Evolutionary conservation across 176 grass and related monocot species (phyloP).

Genomic region (Avena sativa): DNA sequence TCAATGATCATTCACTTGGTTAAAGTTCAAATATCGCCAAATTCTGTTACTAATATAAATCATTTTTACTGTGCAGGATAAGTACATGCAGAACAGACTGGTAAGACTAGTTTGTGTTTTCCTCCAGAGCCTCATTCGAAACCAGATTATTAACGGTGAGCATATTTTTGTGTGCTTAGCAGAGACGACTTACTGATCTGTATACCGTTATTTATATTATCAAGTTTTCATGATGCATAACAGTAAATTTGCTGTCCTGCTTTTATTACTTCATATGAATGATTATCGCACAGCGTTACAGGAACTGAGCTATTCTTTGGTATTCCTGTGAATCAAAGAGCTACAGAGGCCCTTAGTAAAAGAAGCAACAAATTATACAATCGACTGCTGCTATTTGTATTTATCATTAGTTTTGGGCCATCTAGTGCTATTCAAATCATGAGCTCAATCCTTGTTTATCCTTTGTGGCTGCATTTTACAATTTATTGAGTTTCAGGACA

Average conservation of each 20-base stretch:
- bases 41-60: background rate
- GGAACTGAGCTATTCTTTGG: background rate
- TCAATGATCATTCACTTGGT: background rate
- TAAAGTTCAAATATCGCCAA: background rate
- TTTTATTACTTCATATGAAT: constrained; percentile 24
- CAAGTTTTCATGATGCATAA: background rate
- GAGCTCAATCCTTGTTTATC: background rate
- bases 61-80: constrained; percentile 64
- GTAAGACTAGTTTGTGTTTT: constrained; percentile 99
- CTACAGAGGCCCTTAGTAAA: constrained; percentile 21
- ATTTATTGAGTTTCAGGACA: background rate
- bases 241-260: background rate
- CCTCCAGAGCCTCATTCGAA: constrained; percentile 93
- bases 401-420: background rate
- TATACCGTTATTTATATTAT: background rate
- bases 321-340: background rate
- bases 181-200: background rate
- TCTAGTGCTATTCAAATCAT: constrained; percentile 13
- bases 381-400: constrained; percentile 19
- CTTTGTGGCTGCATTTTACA: constrained; percentile 4
- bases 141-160: constrained; percentile 98
- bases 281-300: background rate
- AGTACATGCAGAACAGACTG: constrained; percentile 99
- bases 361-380: constrained; percentile 3
- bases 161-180: constrained; percentile 28